Evolutionary conservation across 2,329 filamentous ascomycete genomes (phyloP), one percentile per base, ranked within the genome.

Genomic region (Xenoacremonium recifei): DNA sequence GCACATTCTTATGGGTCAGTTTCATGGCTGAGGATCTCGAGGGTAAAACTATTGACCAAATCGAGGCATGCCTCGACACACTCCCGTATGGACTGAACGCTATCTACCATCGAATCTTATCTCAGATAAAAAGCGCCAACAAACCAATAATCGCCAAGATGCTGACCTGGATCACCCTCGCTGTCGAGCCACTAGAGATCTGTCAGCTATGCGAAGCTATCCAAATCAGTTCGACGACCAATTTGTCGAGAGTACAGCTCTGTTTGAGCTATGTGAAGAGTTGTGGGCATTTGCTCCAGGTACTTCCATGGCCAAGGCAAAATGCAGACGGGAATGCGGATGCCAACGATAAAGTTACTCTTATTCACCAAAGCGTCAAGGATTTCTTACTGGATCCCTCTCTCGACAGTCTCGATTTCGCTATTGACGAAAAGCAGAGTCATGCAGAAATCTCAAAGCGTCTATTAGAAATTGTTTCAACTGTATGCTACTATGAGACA

Each of bases 1-100:
- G 35, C 2, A 41, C 48, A 4, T 50, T 50, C 29, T 37, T 48
- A 4, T 50, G 48, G 48, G 45, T 46, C 3, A 48, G 48, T 19
- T 44, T 48, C 32, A 46, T 50, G 48, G 32, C 30, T 2, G 18
- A 38, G 12, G 48, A 50, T 6, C 45, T 50, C 16, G 40, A 44
- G 18, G 19, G 16, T 6, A 45, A 37, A 16, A 12, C 27, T 3
- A 7, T 35, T 0, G 5, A 13, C 3, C 37, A 44, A 29, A 43
- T 50, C 11, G 45, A 48, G 12, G 6, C 15, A 3, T 36, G 37
- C 0, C 21, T 46, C 3, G 5, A 39, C 9, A 21, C 36, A n/a
- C 37, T 50, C 7, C 47, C 47, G 1, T 36, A 12, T 6, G 40
- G 47, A 10, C 17, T 50, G 3, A 21, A 50, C 12, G 36, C 36